Evolutionary conservation across 805 yeast species (phyloP).

Genomic region (Suhomyces pyralidae): DNA sequence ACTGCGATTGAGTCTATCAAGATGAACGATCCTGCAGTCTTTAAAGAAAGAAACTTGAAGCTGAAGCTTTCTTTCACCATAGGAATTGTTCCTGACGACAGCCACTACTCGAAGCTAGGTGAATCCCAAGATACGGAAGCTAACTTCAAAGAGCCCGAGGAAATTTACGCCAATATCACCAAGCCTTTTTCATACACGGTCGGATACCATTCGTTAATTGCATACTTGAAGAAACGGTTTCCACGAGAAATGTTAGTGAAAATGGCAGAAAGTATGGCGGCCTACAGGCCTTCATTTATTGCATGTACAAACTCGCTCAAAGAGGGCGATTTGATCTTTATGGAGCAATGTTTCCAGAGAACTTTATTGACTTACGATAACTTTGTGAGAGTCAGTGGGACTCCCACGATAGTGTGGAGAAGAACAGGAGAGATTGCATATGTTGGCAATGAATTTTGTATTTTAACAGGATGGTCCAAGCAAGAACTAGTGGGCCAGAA

Average conservation of each 20-base stretch:
- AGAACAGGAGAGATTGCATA: slow-evolving; percentile 94
- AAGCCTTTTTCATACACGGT: slow-evolving; percentile 86
- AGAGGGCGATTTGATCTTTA: slow-evolving; percentile 87
- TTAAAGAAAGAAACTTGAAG: slow-evolving; percentile 34
- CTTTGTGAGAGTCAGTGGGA: slow-evolving; percentile 79
- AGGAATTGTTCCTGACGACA: slow-evolving; percentile 41
- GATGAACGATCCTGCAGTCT: slow-evolving; percentile 39
- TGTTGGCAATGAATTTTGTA: slow-evolving; percentile 90
- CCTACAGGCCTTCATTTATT: slow-evolving; percentile 86
- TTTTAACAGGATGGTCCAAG: slow-evolving; percentile 85
- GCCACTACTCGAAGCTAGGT: slow-evolving; percentile 18
- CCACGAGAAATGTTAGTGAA: slow-evolving; percentile 65
- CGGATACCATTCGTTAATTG: slow-evolving; percentile 79
- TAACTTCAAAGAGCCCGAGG: slow-evolving; percentile 59
- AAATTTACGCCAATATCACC: slow-evolving; percentile 70
- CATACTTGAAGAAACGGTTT: slow-evolving; percentile 71
- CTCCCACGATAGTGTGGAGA: slow-evolving; percentile 95
- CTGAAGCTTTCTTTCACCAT: slow-evolving; percentile 48
- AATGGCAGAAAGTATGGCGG: slow-evolving; percentile 86
- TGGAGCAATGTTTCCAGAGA: slow-evolving; percentile 95
- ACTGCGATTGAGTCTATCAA: slow-evolving; percentile 41
- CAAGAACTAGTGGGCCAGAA: slow-evolving; percentile 59
- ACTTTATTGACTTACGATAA: slow-evolving; percentile 86
- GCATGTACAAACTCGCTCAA: slow-evolving; percentile 87
- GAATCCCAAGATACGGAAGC: slow-evolving; percentile 12